phyloP scores from a whole-genome alignment of 140 eudicot species.

The Cichorium intybus region DNA sequence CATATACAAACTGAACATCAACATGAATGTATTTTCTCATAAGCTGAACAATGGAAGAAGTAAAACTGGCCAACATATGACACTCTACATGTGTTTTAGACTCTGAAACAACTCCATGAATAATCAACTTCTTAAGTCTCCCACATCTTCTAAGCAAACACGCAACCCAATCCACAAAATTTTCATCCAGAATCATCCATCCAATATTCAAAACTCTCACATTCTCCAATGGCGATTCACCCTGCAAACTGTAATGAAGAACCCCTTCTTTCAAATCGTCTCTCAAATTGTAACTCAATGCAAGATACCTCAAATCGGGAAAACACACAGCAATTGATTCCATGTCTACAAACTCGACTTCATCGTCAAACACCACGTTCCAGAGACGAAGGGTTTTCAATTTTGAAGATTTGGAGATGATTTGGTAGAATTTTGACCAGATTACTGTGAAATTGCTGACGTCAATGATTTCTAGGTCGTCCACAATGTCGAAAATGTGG shows the following conservation, averaged over 20 bases:
- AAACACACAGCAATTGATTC: constrained; percentile 70
- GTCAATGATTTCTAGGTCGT: constrained; percentile 73
- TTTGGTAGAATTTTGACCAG: constrained; percentile 80
- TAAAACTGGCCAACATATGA: constrained; percentile 67
- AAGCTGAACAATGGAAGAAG: constrained; percentile 64
- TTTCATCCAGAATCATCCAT: constrained; percentile 71
- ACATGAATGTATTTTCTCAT: constrained; percentile 69
- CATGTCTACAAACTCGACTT: constrained; percentile 71
- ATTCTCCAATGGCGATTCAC: constrained; percentile 46
- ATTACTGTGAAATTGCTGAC: constrained; percentile 74
- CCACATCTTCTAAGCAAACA: constrained; percentile 63
- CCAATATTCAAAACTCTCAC: constrained; percentile 73
- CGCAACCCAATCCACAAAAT: constrained; percentile 65
- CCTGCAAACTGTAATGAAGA: constrained; percentile 58
- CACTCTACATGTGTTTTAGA: constrained; percentile 63
- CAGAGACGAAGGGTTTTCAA: constrained; percentile 69
- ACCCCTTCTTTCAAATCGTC: constrained; percentile 50
- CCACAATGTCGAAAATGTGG: constrained; percentile 67
- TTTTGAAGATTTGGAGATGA: constrained; percentile 68
- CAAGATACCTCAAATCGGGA: constrained; percentile 52
- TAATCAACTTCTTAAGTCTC: constrained; percentile 52
- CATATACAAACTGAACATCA: constrained; percentile 69
- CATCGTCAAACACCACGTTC: constrained; percentile 87
- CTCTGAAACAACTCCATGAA: constrained; percentile 66
- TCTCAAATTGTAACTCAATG: constrained; percentile 68